A percentile compares a stretch with the other conserved stretches of the same genome.
Evolutionary conservation across 2,329 filamentous ascomycete species (phyloP).

Genomic region (Fusarium sp.): DNA sequence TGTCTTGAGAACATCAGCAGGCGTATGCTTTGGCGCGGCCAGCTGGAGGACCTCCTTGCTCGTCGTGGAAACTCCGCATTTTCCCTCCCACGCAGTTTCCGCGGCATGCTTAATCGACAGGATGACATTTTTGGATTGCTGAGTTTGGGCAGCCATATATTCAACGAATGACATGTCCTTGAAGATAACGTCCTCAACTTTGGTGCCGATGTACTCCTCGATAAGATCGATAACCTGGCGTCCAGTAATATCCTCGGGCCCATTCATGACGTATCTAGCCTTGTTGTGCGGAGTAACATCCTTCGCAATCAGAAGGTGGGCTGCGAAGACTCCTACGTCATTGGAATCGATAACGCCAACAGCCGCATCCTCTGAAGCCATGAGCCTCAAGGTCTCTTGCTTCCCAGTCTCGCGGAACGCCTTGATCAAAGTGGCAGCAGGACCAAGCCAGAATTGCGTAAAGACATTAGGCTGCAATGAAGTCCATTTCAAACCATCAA

Average conservation of each 20-base stretch:
- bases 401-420: not conserved
- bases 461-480: not conserved
- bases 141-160: accelerated
- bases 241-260: not conserved
- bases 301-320: accelerated
- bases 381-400: not conserved
- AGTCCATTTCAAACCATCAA: not conserved
- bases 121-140: not conserved
- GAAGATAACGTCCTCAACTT: not conserved
- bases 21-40: not conserved
- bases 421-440: not conserved
- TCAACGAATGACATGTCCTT: not conserved
- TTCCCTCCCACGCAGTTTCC: not conserved
- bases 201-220: not conserved
- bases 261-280: not conserved
- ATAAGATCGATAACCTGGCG: not conserved
- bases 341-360: not conserved
- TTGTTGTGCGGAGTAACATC: accelerated
- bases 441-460: accelerated
- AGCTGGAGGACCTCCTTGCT: not conserved
- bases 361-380: not conserved
- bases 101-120: accelerated
- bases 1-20: not conserved
- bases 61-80: not conserved
- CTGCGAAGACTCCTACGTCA: not conserved